Percentiles rank a stretch among this genome's conserved stretches.
These are phyloP conservation scores for Fusarium phyllophilum DNA, from an alignment of 2,329 filamentous ascomycete species.

Conservation along the genomic window DNA sequence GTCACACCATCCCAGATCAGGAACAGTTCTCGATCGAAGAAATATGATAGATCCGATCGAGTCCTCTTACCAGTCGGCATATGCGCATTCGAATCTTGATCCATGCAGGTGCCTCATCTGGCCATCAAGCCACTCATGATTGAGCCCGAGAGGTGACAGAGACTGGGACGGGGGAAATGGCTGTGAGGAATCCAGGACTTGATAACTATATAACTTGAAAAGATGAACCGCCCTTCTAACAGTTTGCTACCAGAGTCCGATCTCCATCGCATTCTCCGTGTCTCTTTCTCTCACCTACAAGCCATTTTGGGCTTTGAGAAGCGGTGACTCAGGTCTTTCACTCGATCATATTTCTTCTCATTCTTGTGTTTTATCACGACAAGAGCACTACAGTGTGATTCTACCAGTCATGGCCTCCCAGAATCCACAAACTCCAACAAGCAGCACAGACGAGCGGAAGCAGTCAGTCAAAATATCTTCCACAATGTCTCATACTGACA, in stretches of 20 bases:
- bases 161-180: not conserved
- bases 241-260: not conserved
- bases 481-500: not conserved
- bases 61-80: not conserved
- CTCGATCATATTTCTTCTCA: not conserved
- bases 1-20: not conserved
- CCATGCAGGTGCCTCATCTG: not conserved
- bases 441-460: not conserved
- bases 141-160: not conserved
- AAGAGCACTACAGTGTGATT: not conserved
- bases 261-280: not conserved
- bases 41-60: constrained; percentile 3
- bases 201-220: not conserved
- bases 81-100: not conserved
- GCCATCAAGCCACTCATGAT: not conserved
- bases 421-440: not conserved
- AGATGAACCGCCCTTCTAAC: too few species aligned
- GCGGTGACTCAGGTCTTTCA: not conserved
- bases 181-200: not conserved
- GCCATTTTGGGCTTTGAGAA: constrained; percentile 21
- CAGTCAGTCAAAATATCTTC: not conserved
- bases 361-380: not conserved
- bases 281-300: not conserved
- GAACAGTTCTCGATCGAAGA: not conserved
- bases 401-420: not conserved